phyloP scores from a whole-genome alignment of 192 early-diverging fungal species.

The Linnemannia exigua region DNA sequence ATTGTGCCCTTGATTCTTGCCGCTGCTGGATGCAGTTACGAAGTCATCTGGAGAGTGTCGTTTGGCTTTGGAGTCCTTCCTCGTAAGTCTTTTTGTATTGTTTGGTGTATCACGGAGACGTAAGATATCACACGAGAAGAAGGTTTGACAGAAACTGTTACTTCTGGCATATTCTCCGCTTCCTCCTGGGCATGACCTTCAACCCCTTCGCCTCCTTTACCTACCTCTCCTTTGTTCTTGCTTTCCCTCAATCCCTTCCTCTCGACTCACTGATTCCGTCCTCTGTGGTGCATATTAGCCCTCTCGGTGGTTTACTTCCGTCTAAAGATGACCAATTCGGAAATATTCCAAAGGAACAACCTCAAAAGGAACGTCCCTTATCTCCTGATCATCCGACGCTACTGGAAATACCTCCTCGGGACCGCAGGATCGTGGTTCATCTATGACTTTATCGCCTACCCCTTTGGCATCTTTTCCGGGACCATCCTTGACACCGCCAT shows the following conservation, averaged over 20 bases:
- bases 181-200: too few species aligned
- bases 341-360: conserved; percentile 53
- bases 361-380: conserved; percentile 65
- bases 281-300: conserved; percentile 4
- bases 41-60: conserved; percentile 62
- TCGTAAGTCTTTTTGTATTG: conserved; percentile 7
- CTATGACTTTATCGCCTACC: conserved; percentile 31
- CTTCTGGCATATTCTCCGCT: too few species aligned
- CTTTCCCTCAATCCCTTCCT: not conserved
- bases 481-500: conserved; percentile 12
- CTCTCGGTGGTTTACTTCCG: conserved; percentile 61
- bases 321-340: conserved; percentile 62
- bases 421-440: conserved; percentile 46
- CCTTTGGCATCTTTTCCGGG: conserved; percentile 14
- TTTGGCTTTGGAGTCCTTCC: conserved; percentile 60
- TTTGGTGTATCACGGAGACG: not conserved
- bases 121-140: too few species aligned
- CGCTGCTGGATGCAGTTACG: conserved; percentile 55
- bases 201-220: not conserved
- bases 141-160: too few species aligned
- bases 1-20: conserved; percentile 59
- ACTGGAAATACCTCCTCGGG: conserved; percentile 62
- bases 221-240: not conserved
- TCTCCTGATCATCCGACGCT: conserved; percentile 53
- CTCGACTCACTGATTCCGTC: not conserved